Evolutionary conservation across 2,329 filamentous ascomycete species (phyloP), one percentile per base, ranked within the genome.

Genomic region (Emergomyces orientalis): DNA sequence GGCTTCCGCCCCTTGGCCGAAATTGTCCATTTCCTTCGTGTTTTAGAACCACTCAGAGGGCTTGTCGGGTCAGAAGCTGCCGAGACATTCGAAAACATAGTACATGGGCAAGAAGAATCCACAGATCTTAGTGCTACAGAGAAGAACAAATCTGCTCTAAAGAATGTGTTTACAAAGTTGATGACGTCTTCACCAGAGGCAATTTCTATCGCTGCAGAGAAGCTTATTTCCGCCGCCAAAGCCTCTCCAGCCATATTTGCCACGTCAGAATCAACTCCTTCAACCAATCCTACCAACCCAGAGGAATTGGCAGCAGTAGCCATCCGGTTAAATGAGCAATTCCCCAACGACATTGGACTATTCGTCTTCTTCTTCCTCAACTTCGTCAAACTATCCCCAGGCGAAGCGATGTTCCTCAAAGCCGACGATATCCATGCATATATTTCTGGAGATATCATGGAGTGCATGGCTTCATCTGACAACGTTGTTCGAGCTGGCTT

Each of bases 381-480:
- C 81, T 96, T 90, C 71, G 90, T 99, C 72, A 89, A 87, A 68
- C 84, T 99, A 17, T 80, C 88, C 59, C 86, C 92, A 0, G 94
- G 94, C 60, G 93, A 99, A 78, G 94, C 93, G 9, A 89, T 99
- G 81, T 99, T 97, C 78, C 82, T 99, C 43, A 90, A 91, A 71
- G 94, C 94, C 7, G 93, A 99, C 72, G 94, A 97, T 72, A 97
- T 97, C 70, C 94, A 99, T 75, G 94, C 94, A 58, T 99, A 99
- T 63, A 78, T 80, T 54, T 79, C 77, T 5, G 78, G 78, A 41
- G 93, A 99, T 72, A 96, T 99, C 69, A 91, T 99, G 74, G 94
- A 99, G 78, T 99, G 94, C 81, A 99, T 99, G 94, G 94, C 94
- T 0, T 88, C 91, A 9, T 96, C 90, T n/a, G 94, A 99, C 82